Base-by-base conservation (phyloP, 2,329 filamentous ascomycete genomes). In the Hyphodiscus sp. region DNA sequence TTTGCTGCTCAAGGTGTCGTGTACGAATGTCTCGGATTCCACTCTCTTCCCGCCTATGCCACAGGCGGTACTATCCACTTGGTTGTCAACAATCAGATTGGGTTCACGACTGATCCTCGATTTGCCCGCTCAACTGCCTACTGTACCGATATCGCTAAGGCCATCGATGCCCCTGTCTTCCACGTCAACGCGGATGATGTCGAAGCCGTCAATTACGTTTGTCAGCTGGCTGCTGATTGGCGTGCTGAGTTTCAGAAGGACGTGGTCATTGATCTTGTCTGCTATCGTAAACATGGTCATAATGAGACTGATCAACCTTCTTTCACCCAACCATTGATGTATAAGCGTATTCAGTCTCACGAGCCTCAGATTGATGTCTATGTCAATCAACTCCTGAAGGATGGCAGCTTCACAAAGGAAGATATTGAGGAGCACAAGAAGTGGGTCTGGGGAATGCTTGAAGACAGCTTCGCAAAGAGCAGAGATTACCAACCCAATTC, bases 281-380 rank as follows among this genome's bases (percentile, higher is more conserved):
- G 94, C 81, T 99, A 99, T 81, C 88, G 94, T 69, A 99, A 97
- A 78, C 85, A 96, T 72, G 94, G 94, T 58, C 94, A 99, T 83
- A 99, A 99, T 76, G 94, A 99, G 78, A 99, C 94, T 11, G 94
- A 99, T 70, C 94, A 99, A 78, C 94, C 94, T 47, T 96, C 92
- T 42, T 99, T 99, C 79, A 99, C 94, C n/a, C 94, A 99, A 72
- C 94, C 94, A 42, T 77, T 96, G 64, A 99, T 99, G 94, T 99
- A 99, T 83, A 96, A 97, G 85, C 89, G 88, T 67, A 97, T 99
- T 69, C 82, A 85, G 63, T 80, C 86, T 56, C 90, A 97, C 71
- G 81, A 86, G 60, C 83, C 87, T 45, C 89, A 94, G 69, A 85
- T 99, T 55, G 87, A 95, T 69, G 89, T 89, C 67, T 99, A 99